Percentiles rank a stretch among this genome's conserved stretches.
Evolutionary conservation across 2,329 filamentous ascomycete genomes (phyloP).

Genomic region (Scorias spongiosa): DNA sequence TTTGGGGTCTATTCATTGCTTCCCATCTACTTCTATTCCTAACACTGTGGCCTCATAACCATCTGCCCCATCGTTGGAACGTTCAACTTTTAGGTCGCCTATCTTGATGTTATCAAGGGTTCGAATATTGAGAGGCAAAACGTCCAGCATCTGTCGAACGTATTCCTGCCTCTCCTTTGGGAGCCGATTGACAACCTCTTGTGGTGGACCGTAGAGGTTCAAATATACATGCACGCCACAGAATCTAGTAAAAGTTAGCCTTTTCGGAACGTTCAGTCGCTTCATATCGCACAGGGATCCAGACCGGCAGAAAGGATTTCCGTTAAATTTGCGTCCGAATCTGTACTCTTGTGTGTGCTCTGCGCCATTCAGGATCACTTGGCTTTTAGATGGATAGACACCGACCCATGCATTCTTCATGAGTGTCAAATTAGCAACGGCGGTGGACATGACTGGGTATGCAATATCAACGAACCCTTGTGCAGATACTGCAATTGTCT

Average conservation of each 20-base stretch:
- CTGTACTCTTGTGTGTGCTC: slow-evolving; percentile 1
- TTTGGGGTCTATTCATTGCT: neutral
- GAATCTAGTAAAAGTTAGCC: neutral
- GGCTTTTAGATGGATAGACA: neutral
- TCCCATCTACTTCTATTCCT: neutral
- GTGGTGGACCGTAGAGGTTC: neutral
- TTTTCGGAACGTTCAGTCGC: neutral
- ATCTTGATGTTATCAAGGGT: neutral
- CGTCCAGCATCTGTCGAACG: slow-evolving; percentile 1
- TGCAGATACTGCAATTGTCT: slow-evolving; percentile 3
- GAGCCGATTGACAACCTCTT: neutral
- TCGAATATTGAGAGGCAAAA: slow-evolving; percentile 1
- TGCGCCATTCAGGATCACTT: neutral
- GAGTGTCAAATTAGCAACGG: neutral
- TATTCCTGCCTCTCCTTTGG: neutral
- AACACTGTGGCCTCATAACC: slow-evolving; percentile 1
- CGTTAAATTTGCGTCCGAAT: slow-evolving; percentile 1
- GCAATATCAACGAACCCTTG: neutral
- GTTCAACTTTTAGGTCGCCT: neutral
- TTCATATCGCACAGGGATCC: neutral
- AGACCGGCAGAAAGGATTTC: slow-evolving; percentile 1
- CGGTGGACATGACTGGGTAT: neutral
- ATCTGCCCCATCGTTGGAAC: slow-evolving; percentile 1
- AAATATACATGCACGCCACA: slow-evolving; percentile 1
- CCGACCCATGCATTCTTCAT: neutral